Conservation (phyloP, 1,284 basidiomycete species). For the Ganoderma meredithae region DNA sequence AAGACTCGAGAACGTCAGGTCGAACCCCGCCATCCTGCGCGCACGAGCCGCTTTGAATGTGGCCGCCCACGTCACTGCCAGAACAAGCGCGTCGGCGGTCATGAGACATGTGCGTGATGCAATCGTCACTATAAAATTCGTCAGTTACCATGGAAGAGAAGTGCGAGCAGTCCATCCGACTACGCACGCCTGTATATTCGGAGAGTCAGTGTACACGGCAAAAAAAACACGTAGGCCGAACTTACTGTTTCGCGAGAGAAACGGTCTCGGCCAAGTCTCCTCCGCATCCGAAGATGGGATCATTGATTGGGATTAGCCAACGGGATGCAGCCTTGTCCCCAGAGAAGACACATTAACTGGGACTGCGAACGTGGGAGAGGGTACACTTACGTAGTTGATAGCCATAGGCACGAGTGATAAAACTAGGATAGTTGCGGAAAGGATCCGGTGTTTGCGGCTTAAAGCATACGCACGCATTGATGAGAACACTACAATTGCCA, state of each 20-base stretch:
- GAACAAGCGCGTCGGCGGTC: background rate
- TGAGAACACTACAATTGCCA: background rate
- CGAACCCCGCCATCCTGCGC: background rate
- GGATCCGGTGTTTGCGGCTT: background rate
- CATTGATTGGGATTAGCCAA: background rate
- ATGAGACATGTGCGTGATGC: slow-evolving; percentile 2
- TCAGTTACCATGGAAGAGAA: background rate
- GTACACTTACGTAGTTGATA: background rate
- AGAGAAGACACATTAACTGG: background rate
- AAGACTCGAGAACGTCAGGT: background rate
- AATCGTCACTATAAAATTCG: background rate
- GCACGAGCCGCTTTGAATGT: background rate
- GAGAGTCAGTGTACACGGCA: background rate
- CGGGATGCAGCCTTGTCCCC: background rate
- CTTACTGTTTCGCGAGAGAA: background rate
- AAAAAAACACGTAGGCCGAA: no score
- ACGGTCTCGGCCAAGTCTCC: background rate
- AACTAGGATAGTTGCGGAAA: background rate
- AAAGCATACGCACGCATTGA: background rate
- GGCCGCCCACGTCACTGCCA: background rate
- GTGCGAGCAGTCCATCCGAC: no score
- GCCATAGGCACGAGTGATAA: background rate
- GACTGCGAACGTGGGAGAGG: background rate
- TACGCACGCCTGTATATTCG: background rate
- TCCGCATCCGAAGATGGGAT: background rate